Percentiles rank a stretch among this genome's conserved stretches.
phyloP scores from a whole-genome alignment of 2,329 filamentous ascomycete species.

The Pezicula neosporulosa region DNA sequence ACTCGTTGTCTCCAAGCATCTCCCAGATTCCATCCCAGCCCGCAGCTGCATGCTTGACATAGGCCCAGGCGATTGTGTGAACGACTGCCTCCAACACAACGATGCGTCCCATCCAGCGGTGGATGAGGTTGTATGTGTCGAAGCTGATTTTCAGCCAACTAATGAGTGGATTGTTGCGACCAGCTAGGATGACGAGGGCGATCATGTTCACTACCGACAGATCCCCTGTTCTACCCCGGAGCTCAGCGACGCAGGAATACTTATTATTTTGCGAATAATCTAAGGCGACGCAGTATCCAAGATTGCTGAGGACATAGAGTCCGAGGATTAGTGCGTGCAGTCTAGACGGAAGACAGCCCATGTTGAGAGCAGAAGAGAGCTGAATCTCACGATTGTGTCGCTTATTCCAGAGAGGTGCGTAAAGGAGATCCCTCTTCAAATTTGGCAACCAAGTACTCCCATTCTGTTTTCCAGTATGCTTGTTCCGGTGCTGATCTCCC shows the following conservation, averaged over 20 bases:
- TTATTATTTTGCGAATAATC: conserved; percentile 55
- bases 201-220: conserved; percentile 89
- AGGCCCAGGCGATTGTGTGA: conserved; percentile 70
- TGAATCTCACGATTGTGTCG: conserved; percentile 66
- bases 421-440: conserved; percentile 59
- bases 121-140: conserved; percentile 91
- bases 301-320: conserved; percentile 56
- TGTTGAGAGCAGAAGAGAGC: conserved; percentile 55
- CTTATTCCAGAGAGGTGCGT: conserved; percentile 62
- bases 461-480: conserved; percentile 53
- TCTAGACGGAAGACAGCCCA: conserved; percentile 62
- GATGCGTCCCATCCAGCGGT: conserved; percentile 79
- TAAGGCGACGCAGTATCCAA: conserved; percentile 59
- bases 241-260: conserved; percentile 70
- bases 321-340: conserved; percentile 56
- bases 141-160: conserved; percentile 80
- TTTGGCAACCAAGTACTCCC: conserved; percentile 59
- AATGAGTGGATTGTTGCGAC: conserved; percentile 92
- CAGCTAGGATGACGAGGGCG: conserved; percentile 81
- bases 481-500: conserved; percentile 47
- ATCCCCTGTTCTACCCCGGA: conserved; percentile 81
- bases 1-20: conserved; percentile 54
- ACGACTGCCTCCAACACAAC: conserved; percentile 66
- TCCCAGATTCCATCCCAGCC: conserved; percentile 57
- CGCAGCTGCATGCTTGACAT: conserved; percentile 64